Base-by-base conservation (phyloP, 345 rosid species). In the Ailanthus altissimus region DNA sequence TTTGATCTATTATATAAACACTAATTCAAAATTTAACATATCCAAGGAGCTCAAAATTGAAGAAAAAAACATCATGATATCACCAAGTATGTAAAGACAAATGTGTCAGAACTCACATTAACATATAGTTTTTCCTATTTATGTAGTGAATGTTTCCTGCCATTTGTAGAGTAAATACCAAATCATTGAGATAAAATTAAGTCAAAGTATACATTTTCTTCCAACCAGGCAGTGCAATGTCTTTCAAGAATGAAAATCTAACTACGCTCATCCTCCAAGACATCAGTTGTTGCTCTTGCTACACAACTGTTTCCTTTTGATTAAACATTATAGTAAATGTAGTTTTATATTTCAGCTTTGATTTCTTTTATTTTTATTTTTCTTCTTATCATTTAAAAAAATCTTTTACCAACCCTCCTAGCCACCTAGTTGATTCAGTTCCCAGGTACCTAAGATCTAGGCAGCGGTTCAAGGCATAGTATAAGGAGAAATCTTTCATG, bases 211-310 rank as follows among this genome's bases (percentile, higher is more conserved):
- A 51, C 21, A 5, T 51, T 18, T 18, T 51, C 15, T 18, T 51
- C 2, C 0, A 0, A 15, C 1, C 16, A 5, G 6, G 57, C 57
- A 5, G 23, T 20, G 1, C 0, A 0, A 20, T 53, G 6, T 0
- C 0, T 9, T 20, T 0, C 8, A 53, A 18, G 38, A 53, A 18
- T 0, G n/a, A 53, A 20, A 18, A 53, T 53, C 23, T 20, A 51
- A 11, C 8, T 5, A 32, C 38, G 3, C n/a, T n/a, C 38, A 32
- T 32, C 38, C 38, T 32, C 38, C 38, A 32, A 32, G 38, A 32
- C 38, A 20, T 18, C 23, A 18, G 23, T n/a, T 53, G 4, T 53
- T 53, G 2, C 58, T 53, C 0, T 53, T 53, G 2, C 58, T 20
- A 53, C n/a, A 8, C 38, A 32, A 32, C 38, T 3, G 38, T 32